Base-by-base conservation (phyloP, 108 stramenopile genomes). In the Bacterosira constricta region DNA sequence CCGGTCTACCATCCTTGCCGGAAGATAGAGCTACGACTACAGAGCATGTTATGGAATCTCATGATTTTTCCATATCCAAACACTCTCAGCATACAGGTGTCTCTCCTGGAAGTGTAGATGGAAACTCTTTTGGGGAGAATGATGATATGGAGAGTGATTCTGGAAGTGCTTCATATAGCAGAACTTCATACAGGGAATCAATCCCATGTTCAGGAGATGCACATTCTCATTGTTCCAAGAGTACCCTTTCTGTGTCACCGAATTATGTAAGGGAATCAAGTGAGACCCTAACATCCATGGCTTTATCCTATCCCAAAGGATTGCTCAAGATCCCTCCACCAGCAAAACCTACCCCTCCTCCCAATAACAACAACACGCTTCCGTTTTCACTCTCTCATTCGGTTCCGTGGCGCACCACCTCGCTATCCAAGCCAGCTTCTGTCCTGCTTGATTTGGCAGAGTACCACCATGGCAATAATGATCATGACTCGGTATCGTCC, bases 401-500 rank as follows among this genome's bases (percentile, higher is more conserved):
- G 26, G 20, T 55, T 3, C 53, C 36, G 18, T 62, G 63, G 61
- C 55, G 63, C 11, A 45, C 29, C n/a, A 32, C n/a, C 27, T 53
- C 9, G 20, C 37, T 63, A 29, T 72, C 71, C 51, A 62, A 62
- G 61, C 46, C 60, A 8, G 71, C 71, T 17, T 41, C 51, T 15
- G 38, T 72, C 17, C 54, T 72, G 6, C 50, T 42, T 3, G 71
- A 61, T 62, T 35, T 34, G 47, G 71, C 60, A 21, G 57, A 68
- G 39, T 23, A 54, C 17, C 15, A 29, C 52, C 52, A 53, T 6
- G 25, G 3, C 27, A 45, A 30, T 18, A 55, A 68, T 21, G 75
- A 76, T 63, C 75, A 76, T 38, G 76, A 69, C 32, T 78, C 77
- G 27, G 63, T 78, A 9, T 69, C 63, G 8, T 78, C 77, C 0